Conservation (phyloP, 2,329 filamentous ascomycete species). For the Aspergillus brasiliensis region DNA sequence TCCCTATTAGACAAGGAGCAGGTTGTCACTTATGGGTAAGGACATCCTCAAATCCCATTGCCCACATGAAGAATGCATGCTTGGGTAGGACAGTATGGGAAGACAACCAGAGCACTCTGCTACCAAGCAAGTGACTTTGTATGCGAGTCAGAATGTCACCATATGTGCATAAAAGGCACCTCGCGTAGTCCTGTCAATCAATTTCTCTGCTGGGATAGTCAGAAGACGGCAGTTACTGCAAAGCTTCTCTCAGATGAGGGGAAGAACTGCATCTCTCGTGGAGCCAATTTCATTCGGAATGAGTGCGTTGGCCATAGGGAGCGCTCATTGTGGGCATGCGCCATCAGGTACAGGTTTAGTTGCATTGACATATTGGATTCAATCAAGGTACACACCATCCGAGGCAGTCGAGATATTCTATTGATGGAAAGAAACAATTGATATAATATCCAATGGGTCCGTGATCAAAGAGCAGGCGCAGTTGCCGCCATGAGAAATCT, state of each 20-base stretch:
- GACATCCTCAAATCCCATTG: not conserved
- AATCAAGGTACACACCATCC: not conserved
- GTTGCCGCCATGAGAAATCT: not conserved
- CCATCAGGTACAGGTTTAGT: not conserved
- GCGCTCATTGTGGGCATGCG: not conserved
- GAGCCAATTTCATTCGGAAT: not conserved
- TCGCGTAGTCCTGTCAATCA: not conserved
- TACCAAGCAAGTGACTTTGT: not conserved
- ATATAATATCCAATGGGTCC: not conserved
- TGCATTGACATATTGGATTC: not conserved
- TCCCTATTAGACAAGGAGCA: not conserved
- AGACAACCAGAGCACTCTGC: not conserved
- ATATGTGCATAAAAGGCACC: not conserved
- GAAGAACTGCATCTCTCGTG: not conserved
- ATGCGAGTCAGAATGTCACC: not conserved
- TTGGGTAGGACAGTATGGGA: not conserved
- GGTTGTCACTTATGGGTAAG: not conserved
- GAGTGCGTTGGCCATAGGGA: not conserved
- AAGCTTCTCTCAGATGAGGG: not conserved
- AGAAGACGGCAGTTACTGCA: not conserved
- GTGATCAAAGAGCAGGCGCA: not conserved
- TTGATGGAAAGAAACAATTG: not conserved
- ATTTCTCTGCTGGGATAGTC: not conserved
- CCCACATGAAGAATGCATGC: not conserved
- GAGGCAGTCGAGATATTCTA: not conserved